A percentile compares a stretch with the other conserved stretches of the same genome.
These are phyloP conservation scores for Amanita molliuscula DNA, from an alignment of 768 basidiomycete species.

Conservation along the genomic window DNA sequence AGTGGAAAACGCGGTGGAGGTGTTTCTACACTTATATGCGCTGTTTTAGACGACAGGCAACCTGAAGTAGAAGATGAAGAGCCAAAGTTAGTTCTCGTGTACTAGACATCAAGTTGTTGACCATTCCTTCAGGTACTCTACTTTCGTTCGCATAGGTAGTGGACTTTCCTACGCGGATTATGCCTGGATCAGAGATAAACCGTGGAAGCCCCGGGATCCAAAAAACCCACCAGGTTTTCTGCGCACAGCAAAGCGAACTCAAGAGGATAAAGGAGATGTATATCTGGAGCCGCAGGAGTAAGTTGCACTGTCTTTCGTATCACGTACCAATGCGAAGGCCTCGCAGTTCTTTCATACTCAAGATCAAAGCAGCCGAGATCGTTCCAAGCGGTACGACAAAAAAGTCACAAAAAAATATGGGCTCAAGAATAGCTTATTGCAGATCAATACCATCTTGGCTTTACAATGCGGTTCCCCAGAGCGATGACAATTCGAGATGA, in stretches of 20 bases:
- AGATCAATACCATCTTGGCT: constrained; percentile 79
- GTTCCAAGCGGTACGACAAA: constrained; percentile 49
- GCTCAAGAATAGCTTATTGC: constrained; percentile 1
- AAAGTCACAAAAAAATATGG: not conserved
- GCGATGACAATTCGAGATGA: constrained; percentile 76
- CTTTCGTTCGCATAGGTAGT: constrained; percentile 85
- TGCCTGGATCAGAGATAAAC: constrained; percentile 69
- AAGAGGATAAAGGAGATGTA: constrained; percentile 82
- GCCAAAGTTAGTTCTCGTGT: constrained; percentile 37
- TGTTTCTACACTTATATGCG: constrained; percentile 84
- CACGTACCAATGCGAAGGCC: not conserved
- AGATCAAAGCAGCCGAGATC: constrained; percentile 92
- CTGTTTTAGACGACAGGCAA: constrained; percentile 69
- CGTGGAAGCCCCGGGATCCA: constrained; percentile 76
- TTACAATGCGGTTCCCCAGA: constrained; percentile 93
- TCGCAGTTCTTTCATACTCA: constrained; percentile 82
- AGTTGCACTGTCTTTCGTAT: constrained; percentile 10
- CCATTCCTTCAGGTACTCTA: constrained; percentile 50
- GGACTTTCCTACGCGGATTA: constrained; percentile 85
- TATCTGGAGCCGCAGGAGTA: constrained; percentile 89
- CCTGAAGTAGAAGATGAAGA: constrained; percentile 46
- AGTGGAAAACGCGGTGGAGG: constrained; percentile 78
- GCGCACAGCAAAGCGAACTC: constrained; percentile 44
- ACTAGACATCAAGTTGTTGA: constrained; percentile 1
- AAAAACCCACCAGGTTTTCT: constrained; percentile 66